phyloP scores from a whole-genome alignment of 2,329 filamentous ascomycete genomes.

The Grosmannia serpens region DNA sequence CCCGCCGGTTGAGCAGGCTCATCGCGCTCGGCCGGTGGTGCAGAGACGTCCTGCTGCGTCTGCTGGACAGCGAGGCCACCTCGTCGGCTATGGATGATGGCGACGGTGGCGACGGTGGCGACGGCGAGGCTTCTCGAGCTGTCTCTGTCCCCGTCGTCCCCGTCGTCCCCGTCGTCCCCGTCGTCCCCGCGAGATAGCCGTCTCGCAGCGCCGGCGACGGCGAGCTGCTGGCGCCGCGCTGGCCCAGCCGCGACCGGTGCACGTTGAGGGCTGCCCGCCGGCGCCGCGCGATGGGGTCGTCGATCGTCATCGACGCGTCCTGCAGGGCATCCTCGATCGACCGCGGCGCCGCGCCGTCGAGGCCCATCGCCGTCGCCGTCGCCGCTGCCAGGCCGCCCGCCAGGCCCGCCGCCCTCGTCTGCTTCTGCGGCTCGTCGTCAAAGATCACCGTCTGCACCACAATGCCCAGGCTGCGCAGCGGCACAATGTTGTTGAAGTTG shows the following conservation, averaged over 20 bases:
- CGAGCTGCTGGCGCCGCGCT: conserved; percentile 22
- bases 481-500: conserved; percentile 59
- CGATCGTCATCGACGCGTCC: conserved; percentile 83
- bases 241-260: conserved; percentile 34
- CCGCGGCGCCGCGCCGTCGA: conserved; percentile 27
- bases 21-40: conserved; percentile 49
- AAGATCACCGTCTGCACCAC: conserved; percentile 87
- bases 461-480: conserved; percentile 63
- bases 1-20: conserved; percentile 46
- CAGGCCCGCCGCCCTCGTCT: conserved; percentile 10
- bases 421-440: conserved; percentile 56
- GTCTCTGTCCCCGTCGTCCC: no score
- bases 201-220: conserved; percentile 20
- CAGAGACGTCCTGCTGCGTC: conserved; percentile 19
- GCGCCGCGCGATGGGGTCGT: conserved; percentile 49
- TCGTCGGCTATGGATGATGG: conserved; percentile 14
- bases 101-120: conserved; percentile 16
- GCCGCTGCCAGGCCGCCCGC: conserved; percentile 14
- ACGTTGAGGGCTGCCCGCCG: conserved; percentile 39
- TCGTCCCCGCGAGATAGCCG: conserved; percentile 11
- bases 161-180: neutral
- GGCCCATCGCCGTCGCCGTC: conserved; percentile 25
- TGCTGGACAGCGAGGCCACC: conserved; percentile 1
- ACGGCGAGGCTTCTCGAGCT: neutral
- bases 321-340: conserved; percentile 85